Base-by-base conservation (phyloP, 2,329 filamentous ascomycete genomes). In the Alternaria panax region DNA sequence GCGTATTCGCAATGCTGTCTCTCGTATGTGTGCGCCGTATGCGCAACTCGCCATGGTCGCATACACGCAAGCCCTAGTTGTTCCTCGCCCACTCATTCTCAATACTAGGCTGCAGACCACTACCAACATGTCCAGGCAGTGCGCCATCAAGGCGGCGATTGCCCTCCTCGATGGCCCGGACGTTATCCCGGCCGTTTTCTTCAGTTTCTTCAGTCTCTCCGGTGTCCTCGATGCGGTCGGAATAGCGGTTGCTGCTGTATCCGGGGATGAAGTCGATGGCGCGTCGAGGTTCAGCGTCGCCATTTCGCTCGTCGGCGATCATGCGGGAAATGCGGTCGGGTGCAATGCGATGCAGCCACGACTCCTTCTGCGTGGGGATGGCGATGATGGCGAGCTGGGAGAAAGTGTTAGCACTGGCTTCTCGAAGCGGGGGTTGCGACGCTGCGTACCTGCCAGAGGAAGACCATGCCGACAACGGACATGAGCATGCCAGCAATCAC, bases 401-500 rank as follows among this genome's bases (percentile, higher is more conserved):
- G 14, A 7, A 40, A 14, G 12, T 18, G 30, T 65, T 20, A 65
- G 51, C 34, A 27, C n/a, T n/a, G 25, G 27, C 24, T 5, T n/a
- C 18, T 22, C 5, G 9, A 6, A 18, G 8, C 18, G 22, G 28
- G 28, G 28, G 5, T 9, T 30, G 28, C 28, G 28, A 30, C 42
- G 9, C 22, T 2, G 60, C 73, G 27, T 41, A 71, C 73, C 72
- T 76, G 72, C 48, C 75, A 78, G 7, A 77, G 18, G 32, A 75
- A 73, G 2, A 78, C 74, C 52, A 77, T 54, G 7, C 65, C 69
- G 0, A 77, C 73, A 6, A 89, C 82, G 0, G 78, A 80, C 48
- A 91, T 80, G 38, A 88, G 80, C 20, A 88, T 68, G 0, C 85
- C 84, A 0, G 86, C 83, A 27, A 82, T 82, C 6, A 77, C 79